Percentiles rank a stretch among this genome's conserved stretches.
These are phyloP conservation scores for Colletotrichum chrysophilum DNA, from an alignment of 2,329 filamentous ascomycete species.

Conservation along the genomic window DNA sequence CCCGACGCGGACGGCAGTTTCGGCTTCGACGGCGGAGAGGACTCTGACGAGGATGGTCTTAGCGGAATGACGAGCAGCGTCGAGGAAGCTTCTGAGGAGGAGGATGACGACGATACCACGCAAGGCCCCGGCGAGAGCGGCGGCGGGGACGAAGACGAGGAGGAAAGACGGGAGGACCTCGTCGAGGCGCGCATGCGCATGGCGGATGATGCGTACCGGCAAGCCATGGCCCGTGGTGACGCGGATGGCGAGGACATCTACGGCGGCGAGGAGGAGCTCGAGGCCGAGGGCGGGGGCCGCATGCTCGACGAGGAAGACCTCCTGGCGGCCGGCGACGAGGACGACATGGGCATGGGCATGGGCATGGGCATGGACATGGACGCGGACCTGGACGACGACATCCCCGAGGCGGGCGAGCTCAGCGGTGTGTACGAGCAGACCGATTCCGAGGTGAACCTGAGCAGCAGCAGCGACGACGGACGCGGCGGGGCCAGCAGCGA, in stretches of 20 bases:
- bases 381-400: slow-evolving; percentile 73
- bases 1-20: slow-evolving; percentile 67
- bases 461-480: slow-evolving; percentile 41
- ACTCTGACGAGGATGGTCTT: slow-evolving; percentile 42
- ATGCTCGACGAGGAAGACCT: slow-evolving; percentile 70
- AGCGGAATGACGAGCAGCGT: slow-evolving; percentile 3
- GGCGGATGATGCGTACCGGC: slow-evolving; percentile 66
- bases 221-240: slow-evolving; percentile 59
- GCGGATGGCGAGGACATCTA: slow-evolving; percentile 55
- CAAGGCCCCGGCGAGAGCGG: slow-evolving; percentile 28
- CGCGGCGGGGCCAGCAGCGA: slow-evolving; percentile 14
- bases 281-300: slow-evolving; percentile 61
- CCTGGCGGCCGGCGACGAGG: slow-evolving; percentile 28
- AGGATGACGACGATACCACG: slow-evolving; percentile 42
- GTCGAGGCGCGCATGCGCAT: slow-evolving; percentile 54
- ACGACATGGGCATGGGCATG: slow-evolving; percentile 28
- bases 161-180: slow-evolving; percentile 52
- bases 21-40: slow-evolving; percentile 42
- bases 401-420: slow-evolving; percentile 63
- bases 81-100: slow-evolving; percentile 26
- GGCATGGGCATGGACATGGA: slow-evolving; percentile 61
- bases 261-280: slow-evolving; percentile 57
- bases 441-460: slow-evolving; percentile 71
- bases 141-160: slow-evolving; percentile 33
- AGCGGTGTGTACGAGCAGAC: slow-evolving; percentile 76